Evolutionary conservation across 1,139 yeast genomes (phyloP), one percentile per base, ranked within the genome.

Genomic region (Hansenula lynferdii): DNA sequence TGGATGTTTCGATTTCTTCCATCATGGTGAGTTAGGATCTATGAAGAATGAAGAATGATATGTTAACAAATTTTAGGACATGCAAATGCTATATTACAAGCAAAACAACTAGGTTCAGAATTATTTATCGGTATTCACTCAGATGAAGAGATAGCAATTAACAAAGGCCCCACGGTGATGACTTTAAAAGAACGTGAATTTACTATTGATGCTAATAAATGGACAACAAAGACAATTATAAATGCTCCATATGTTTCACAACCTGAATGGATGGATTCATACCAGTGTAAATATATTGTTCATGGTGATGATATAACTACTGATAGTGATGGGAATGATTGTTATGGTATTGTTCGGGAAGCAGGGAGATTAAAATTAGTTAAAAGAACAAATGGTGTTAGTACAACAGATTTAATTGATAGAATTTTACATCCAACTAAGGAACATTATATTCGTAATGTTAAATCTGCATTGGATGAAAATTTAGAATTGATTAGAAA

Each of bases 251-350:
- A 92, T 55, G 97, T 90, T n/a, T 92, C 98, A 1, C 86, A 83
- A 49, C 94, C 96, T 0, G 66, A 64, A 34, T 81, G 85, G 44
- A 77, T 90, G 89, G 87, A 84, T 51, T 51, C 67, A 28, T 77
- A 76, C 56, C 79, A 76, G 8, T 92, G 98, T 64, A 65, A 76
- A 52, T 92, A 81, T 57, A 98, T 92, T 16, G 96, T 92, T 11
- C 98, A 92, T 59, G 98, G 98, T 6, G 98, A 92, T 61, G 98
- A 92, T 57, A 89, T 92, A 51, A 92, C 97, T 22, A 85, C 96
- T 1, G 97, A 92, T 61, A 96, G 96, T 23, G 74, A 87, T 54
- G 98, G 98, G 0, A 79, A 86, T 41, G 98, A 92, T 62, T 86
- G 97, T 54, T 92, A 92, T 62, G 84, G 83, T 46, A 70, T 61